Conservation (phyloP, 2,329 filamentous ascomycete genomes). For the Paecilomyces niveus region DNA sequence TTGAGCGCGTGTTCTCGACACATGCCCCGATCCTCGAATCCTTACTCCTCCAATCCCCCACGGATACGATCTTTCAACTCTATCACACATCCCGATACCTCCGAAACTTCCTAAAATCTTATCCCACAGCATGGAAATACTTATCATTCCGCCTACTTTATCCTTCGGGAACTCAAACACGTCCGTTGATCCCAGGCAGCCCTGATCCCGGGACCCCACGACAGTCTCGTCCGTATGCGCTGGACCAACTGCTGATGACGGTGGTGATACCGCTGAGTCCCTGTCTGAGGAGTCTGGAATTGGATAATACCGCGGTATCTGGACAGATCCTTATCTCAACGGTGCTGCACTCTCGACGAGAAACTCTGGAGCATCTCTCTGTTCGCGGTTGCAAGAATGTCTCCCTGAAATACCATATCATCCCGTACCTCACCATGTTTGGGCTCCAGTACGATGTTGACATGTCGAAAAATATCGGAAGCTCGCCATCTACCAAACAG, state of each 20-base stretch:
- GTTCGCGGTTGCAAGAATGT: conserved; percentile 59
- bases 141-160: conserved; percentile 50
- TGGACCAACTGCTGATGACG: conserved; percentile 51
- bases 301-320: conserved; percentile 55
- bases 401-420: conserved; percentile 57
- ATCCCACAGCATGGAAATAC: conserved; percentile 55
- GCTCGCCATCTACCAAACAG: conserved; percentile 23
- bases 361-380: conserved; percentile 52
- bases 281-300: conserved; percentile 49
- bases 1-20: conserved; percentile 50
- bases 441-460: conserved; percentile 38
- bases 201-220: conserved; percentile 30
- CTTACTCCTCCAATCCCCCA: conserved; percentile 51
- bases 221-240: conserved; percentile 51
- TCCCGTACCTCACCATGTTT: conserved; percentile 49
- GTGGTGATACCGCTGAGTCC: conserved; percentile 51
- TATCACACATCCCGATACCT: conserved; percentile 53
- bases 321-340: conserved; percentile 50
- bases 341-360: conserved; percentile 47
- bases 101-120: conserved; percentile 47
- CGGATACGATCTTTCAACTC: conserved; percentile 49
- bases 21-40: conserved; percentile 54
- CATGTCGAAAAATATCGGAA: conserved; percentile 33
- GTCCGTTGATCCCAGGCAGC: conserved; percentile 25
- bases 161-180: conserved; percentile 29